These are phyloP conservation scores for Paspalum notatum DNA, from an alignment of 176 grass and related monocot species.

Conservation along the genomic window DNA sequence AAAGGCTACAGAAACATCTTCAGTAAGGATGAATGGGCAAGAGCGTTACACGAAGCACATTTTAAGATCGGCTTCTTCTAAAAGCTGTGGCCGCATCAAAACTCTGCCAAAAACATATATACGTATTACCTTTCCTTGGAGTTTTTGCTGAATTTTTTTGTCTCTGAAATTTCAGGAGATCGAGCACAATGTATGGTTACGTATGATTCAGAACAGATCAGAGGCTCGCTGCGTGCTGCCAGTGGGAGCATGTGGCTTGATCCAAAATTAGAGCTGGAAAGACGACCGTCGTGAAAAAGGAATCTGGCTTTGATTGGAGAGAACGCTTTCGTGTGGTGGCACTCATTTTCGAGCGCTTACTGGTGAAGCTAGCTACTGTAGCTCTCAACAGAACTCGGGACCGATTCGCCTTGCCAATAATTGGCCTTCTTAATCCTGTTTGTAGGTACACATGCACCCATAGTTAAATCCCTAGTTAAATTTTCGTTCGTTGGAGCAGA, in stretches of 20 bases:
- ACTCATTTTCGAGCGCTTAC: conserved; percentile 29
- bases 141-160: not conserved
- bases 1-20: not conserved
- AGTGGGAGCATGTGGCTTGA: conserved; percentile 33
- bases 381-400: not conserved
- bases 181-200: conserved; percentile 18
- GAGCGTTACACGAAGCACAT: not conserved
- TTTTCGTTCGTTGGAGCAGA: conserved; percentile 9
- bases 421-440: conserved; percentile 19
- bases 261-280: conserved; percentile 5
- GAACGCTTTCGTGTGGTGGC: conserved; percentile 43
- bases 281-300: conserved; percentile 36
- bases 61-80: not conserved
- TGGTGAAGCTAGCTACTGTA: conserved; percentile 16
- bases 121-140: not conserved
- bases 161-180: not conserved
- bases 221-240: not conserved
- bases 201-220: conserved; percentile 36
- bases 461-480: conserved; percentile 1
- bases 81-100: not conserved
- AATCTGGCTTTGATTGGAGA: conserved; percentile 49
- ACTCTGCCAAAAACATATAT: conserved; percentile 8
- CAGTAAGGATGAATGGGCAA: not conserved
- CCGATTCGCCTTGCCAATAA: conserved; percentile 9
- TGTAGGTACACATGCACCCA: conserved; percentile 9